Evolutionary conservation across 2,329 filamentous ascomycete species (phyloP).

Genomic region (Colletotrichum tabaci): DNA sequence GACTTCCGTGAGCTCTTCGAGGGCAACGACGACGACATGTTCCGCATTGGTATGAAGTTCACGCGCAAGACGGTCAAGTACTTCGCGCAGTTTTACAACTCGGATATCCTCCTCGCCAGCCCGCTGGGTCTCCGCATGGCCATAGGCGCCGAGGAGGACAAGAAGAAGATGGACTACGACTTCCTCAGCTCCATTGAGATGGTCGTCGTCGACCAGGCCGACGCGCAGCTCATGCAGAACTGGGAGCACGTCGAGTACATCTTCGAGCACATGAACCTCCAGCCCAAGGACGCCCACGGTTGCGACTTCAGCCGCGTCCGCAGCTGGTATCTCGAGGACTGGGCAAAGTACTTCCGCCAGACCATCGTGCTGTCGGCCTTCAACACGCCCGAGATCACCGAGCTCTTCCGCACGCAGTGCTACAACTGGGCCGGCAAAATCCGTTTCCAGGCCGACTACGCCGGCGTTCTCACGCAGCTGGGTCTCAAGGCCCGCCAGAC

Average conservation of each 20-base stretch:
- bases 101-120: constrained; percentile 93
- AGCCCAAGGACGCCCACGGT: constrained; percentile 90
- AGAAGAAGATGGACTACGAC: constrained; percentile 80
- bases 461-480: constrained; percentile 81
- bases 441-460: constrained; percentile 79
- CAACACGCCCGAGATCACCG: constrained; percentile 89
- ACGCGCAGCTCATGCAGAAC: constrained; percentile 96
- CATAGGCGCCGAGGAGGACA: constrained; percentile 82
- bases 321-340: constrained; percentile 92
- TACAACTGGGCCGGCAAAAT: constrained; percentile 86
- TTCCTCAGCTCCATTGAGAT: constrained; percentile 96
- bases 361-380: constrained; percentile 87
- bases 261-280: constrained; percentile 90
- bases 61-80: constrained; percentile 96
- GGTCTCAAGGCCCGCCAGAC: constrained; percentile 84
- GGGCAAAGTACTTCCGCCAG: constrained; percentile 86
- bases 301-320: constrained; percentile 94
- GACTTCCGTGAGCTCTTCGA: constrained; percentile 93
- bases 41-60: constrained; percentile 95
- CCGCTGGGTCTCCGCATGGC: constrained; percentile 91
- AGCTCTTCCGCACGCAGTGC: constrained; percentile 82
- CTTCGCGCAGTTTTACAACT: constrained; percentile 96
- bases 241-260: constrained; percentile 97
- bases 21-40: constrained; percentile 98
- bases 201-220: constrained; percentile 90